Evolutionary conservation across 768 basidiomycete genomes (phyloP).

Genomic region (Lactifluus hygrophoroides): DNA sequence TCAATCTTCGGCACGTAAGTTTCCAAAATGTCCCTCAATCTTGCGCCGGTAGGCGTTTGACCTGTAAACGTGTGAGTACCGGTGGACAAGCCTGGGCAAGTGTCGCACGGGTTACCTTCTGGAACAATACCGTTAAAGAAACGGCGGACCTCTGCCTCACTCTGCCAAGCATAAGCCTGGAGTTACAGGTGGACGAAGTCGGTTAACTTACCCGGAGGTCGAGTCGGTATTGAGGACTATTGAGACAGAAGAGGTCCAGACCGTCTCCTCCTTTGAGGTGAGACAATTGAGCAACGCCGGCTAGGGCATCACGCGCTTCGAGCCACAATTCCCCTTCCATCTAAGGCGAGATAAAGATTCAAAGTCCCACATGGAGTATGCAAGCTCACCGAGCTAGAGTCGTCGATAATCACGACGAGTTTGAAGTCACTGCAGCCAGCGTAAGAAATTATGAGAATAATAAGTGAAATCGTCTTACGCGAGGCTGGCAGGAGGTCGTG

Average conservation of each 20-base stretch:
- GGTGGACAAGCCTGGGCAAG: neutral
- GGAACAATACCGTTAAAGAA: slow-evolving; percentile 13
- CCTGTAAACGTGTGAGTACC: slow-evolving; percentile 22
- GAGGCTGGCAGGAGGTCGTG: neutral
- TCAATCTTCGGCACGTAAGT: slow-evolving; percentile 31
- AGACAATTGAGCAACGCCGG: slow-evolving; percentile 32
- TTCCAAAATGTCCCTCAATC: slow-evolving; percentile 30
- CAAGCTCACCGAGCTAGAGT: slow-evolving; percentile 31
- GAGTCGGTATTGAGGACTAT: slow-evolving; percentile 18
- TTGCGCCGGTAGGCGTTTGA: slow-evolving; percentile 33
- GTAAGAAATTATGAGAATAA: neutral
- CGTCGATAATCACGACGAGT: slow-evolving; percentile 35
- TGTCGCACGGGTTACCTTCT: neutral
- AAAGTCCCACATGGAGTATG: neutral
- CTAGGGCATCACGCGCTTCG: slow-evolving; percentile 34
- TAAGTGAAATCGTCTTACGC: neutral
- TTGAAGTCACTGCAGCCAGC: slow-evolving; percentile 30
- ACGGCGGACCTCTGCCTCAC: slow-evolving; percentile 1
- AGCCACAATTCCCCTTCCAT: slow-evolving; percentile 37
- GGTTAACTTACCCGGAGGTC: slow-evolving; percentile 24
- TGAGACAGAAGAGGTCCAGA: slow-evolving; percentile 37
- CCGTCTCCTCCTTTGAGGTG: slow-evolving; percentile 32
- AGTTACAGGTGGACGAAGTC: slow-evolving; percentile 15
- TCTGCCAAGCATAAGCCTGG: neutral
- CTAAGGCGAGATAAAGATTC: slow-evolving; percentile 14